These are phyloP conservation scores for Fistulinella cinereoalba DNA, from an alignment of 1,284 basidiomycete species.

Conservation along the genomic window DNA sequence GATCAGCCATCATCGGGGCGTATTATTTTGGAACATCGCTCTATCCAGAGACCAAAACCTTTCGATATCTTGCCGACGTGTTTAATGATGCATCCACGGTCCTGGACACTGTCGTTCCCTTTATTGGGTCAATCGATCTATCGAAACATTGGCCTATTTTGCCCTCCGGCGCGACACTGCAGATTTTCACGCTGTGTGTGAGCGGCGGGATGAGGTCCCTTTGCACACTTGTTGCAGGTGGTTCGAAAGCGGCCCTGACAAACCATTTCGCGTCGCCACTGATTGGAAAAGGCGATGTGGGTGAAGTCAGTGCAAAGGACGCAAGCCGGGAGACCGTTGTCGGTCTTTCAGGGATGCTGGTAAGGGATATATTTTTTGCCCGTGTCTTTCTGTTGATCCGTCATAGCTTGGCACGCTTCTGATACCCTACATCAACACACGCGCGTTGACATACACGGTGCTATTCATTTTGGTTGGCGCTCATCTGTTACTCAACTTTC, in stretches of 20 bases:
- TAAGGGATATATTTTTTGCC: conserved; percentile 31
- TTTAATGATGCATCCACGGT: conserved; percentile 60
- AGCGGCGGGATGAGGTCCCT: conserved; percentile 57
- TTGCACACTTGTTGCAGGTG: conserved; percentile 59
- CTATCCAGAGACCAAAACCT: conserved; percentile 66
- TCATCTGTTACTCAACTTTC: conserved; percentile 59
- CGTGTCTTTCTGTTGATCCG: conserved; percentile 5
- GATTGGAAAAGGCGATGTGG: conserved; percentile 53
- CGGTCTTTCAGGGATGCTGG: conserved; percentile 63
- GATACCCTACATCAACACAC: conserved; percentile 52
- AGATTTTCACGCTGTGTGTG: conserved; percentile 50
- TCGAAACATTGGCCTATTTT: conserved; percentile 15
- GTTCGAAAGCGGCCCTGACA: conserved; percentile 67
- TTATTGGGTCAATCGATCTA: conserved; percentile 40
- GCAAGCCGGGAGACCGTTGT: conserved; percentile 68
- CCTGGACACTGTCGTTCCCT: conserved; percentile 58
- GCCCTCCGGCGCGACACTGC: conserved; percentile 36
- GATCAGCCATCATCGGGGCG: conserved; percentile 56
- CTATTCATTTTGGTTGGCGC: conserved; percentile 50
- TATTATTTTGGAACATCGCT: conserved; percentile 62
- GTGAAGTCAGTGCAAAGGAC: conserved; percentile 69
- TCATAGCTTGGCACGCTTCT: conserved; percentile 56
- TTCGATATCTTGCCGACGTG: conserved; percentile 67
- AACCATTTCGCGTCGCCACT: conserved; percentile 59
- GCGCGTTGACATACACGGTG: conserved; percentile 47